Percentiles rank a stretch among this genome's conserved stretches.
Evolutionary conservation across 495 filamentous ascomycete species (phyloP).

Genomic region (Penicillium fimorum): DNA sequence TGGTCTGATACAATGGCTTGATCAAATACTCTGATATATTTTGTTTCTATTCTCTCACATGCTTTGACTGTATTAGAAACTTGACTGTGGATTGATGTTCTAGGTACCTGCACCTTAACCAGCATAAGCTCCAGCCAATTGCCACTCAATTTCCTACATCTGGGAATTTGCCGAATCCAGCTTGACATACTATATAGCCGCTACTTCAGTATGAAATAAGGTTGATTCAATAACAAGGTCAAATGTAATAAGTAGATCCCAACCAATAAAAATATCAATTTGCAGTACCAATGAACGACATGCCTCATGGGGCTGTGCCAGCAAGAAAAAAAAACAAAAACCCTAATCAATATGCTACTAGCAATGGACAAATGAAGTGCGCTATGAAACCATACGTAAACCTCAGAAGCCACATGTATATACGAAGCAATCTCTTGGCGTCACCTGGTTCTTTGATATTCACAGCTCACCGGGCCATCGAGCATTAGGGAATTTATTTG

Average conservation of each 20-base stretch:
- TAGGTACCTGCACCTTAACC: slow-evolving; percentile 1
- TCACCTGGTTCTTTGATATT: slow-evolving; percentile 14
- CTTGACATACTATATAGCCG: background rate
- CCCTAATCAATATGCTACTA: slow-evolving; percentile 13
- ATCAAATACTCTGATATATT: background rate
- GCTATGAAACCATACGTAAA: slow-evolving; percentile 12
- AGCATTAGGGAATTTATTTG: slow-evolving; percentile 47
- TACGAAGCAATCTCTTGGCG: slow-evolving; percentile 20
- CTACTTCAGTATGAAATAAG: background rate
- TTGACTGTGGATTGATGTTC: background rate
- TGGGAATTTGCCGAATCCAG: background rate
- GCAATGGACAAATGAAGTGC: slow-evolving; percentile 16
- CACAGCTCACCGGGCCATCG: slow-evolving; percentile 6
- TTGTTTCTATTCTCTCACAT: background rate
- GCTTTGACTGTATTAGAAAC: background rate
- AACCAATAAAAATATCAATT: slow-evolving; percentile 14
- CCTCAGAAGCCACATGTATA: slow-evolving; percentile 20
- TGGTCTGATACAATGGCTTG: slow-evolving; percentile 3
- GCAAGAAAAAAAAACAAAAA: slow-evolving; percentile 6
- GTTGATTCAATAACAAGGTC: slow-evolving; percentile 11
- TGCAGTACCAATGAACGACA: slow-evolving; percentile 13
- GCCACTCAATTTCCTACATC: background rate
- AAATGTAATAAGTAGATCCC: slow-evolving; percentile 21
- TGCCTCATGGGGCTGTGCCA: slow-evolving; percentile 8
- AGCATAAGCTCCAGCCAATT: slow-evolving; percentile 9